Evolutionary conservation across 2,329 filamentous ascomycete species (phyloP), one percentile per base, ranked within the genome.

Genomic region (Diaporthe longicolla): DNA sequence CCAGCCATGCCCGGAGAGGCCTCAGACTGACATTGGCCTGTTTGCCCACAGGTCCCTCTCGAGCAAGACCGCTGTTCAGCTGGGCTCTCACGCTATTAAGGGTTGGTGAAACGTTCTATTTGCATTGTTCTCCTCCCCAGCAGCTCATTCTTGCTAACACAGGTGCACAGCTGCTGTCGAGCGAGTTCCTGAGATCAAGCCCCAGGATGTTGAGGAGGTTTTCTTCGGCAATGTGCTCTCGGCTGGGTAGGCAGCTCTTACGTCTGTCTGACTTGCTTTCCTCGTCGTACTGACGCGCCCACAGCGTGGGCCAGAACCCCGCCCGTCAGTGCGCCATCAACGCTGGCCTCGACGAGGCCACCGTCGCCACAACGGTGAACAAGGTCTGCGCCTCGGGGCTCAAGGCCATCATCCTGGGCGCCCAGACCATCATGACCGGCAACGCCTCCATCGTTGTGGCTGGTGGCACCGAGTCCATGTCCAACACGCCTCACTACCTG

Each of bases 211-310:
- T 74, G 92, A 99, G 83, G 97, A 99, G 84, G 95, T 99, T 82
- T 97, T 97, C 89, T 97, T 98, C 82, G 97, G 97, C 84, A 99
- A 99, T 88, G 97, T 99, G 78, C 90, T 99, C 80, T 97, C 95
- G 75, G 97, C 96, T 83, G 95, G 96, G 95, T 98, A 89, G 80
- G 89, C 81, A 50, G 21, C 29, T 45, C 55, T 66, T 48, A 72
- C 63, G 74, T 66, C 70, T 70, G 43, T 40, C 37, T 40, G 37
- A 11, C 24, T 10, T 50, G 68, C 68, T 37, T n/a, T 24, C 45
- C 15, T 61, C 61, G 17, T 40, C 35, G 37, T 65, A 66, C 63
- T 75, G 74, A 72, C 65, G 52, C 40, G 48, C 70, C 74, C 15
- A 72, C 79, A 98, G 95, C 84, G 90, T 98, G 79, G 97, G 97